Base-by-base conservation (phyloP, 2,329 filamentous ascomycete species). In the Penicillium sp. region DNA sequence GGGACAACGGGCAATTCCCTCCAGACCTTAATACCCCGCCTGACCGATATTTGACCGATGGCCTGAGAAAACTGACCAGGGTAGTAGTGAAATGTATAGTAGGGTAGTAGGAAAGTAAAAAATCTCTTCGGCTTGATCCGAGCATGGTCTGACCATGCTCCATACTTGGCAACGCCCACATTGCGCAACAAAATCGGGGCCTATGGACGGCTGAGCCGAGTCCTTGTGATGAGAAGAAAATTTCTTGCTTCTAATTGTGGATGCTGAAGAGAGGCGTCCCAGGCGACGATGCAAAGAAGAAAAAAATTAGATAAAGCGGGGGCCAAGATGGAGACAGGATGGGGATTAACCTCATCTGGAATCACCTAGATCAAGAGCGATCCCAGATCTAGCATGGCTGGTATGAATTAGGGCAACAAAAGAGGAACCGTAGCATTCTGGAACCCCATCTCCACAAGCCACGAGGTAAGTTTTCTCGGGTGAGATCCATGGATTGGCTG, bases 21-120 rank as follows among this genome's bases (percentile, higher is more conserved):
- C 4, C 19, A 29, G 33, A 50, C 48, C 33, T 50, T 50, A 50
- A 50, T 50, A 50, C 48, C 48, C 48, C 48, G 48, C 48, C 39
- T 54, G 54, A 13, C 58, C 58, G 58, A 56, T 37, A 54, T 53
- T 59, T 55, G 49, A 35, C 53, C 58, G 55, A 50, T 57, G 33
- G 9, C 26, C 27, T 35, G 27, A 3, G 2, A 21, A 37, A 10
- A 16, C 3, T 24, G 3, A n/a, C 19, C 31, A 27, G 24, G 31
- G 33, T n/a, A 27, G 9, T 22, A 39, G 14, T 26, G 33, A 19
- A 16, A 10, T 16, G 24, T 10, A 46, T 19, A 13, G 44, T 49
- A 22, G 47, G 47, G 21, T 37, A 16, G 31, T 13, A 22, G 8
- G 37, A 16, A 21, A 37, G 6, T 22, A 9, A 35, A 14, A 35